Percentiles rank a stretch among this genome's conserved stretches.
phyloP scores from a whole-genome alignment of 352 stramenopile genomes.

The Phytophthora macrochlamydospora region DNA sequence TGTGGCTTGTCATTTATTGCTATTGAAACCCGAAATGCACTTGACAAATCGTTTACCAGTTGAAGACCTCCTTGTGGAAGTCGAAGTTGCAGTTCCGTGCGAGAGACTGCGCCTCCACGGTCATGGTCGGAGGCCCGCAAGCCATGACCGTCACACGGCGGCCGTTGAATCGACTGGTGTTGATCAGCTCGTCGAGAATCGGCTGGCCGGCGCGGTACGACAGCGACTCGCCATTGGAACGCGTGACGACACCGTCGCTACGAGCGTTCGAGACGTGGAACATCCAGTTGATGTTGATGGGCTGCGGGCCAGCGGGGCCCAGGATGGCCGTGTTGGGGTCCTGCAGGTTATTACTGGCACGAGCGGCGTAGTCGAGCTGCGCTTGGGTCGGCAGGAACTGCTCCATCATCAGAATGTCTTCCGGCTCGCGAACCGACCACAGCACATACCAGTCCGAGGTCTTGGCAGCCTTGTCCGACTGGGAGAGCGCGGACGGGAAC shows the following conservation, averaged over 20 bases:
- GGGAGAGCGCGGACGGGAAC: conserved; percentile 22
- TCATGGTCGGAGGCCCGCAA: conserved; percentile 77
- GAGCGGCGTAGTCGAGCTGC: conserved; percentile 43
- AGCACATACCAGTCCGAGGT: conserved; percentile 55
- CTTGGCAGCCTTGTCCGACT: conserved; percentile 32
- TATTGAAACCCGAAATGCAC: conserved; percentile 14
- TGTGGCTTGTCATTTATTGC: conserved; percentile 7
- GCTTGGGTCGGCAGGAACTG: conserved; percentile 63
- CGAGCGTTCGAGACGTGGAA: conserved; percentile 67
- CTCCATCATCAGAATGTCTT: conserved; percentile 79
- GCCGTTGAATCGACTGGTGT: conserved; percentile 64
- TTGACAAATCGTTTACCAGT: conserved; percentile 51
- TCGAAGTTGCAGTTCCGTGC: conserved; percentile 72
- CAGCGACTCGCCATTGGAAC: conserved; percentile 60
- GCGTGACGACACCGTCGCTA: conserved; percentile 46
- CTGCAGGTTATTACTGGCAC: conserved; percentile 38
- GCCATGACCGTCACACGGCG: conserved; percentile 71
- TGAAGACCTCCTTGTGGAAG: conserved; percentile 88
- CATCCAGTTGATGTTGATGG: conserved; percentile 59
- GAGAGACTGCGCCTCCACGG: conserved; percentile 63
- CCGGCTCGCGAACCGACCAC: conserved; percentile 64
- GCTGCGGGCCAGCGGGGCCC: conserved; percentile 14
- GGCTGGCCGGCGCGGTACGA: conserved; percentile 55
- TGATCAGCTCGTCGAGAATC: conserved; percentile 74
- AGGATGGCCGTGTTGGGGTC: conserved; percentile 52